These are phyloP conservation scores for Xylaria grammica DNA, from an alignment of 495 filamentous ascomycete genomes.

Conservation along the genomic window DNA sequence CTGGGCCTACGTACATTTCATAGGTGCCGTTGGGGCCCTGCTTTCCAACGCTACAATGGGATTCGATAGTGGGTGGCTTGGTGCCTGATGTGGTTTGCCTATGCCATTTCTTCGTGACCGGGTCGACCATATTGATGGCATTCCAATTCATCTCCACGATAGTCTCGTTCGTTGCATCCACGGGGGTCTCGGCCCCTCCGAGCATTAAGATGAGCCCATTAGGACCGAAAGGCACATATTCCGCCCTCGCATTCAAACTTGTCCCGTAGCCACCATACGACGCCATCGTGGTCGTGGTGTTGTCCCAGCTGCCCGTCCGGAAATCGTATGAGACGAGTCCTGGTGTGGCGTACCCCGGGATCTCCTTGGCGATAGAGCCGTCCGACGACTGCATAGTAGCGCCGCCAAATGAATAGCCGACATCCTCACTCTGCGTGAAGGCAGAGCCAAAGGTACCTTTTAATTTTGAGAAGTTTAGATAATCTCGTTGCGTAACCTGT, in stretches of 20 bases:
- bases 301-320: constrained; percentile 37
- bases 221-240: constrained; percentile 43
- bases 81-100: constrained; percentile 39
- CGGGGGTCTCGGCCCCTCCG: constrained; percentile 36
- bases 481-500: constrained; percentile 32
- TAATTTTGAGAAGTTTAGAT: constrained; percentile 29
- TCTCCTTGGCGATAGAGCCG: constrained; percentile 25
- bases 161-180: constrained; percentile 25
- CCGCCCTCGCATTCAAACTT: constrained; percentile 33
- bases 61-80: constrained; percentile 25
- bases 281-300: constrained; percentile 36
- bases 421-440: constrained; percentile 26
- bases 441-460: constrained; percentile 27
- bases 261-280: constrained; percentile 37
- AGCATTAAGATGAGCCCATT: constrained; percentile 44
- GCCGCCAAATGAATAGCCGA: constrained; percentile 40
- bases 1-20: constrained; percentile 35
- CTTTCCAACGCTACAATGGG: constrained; percentile 38
- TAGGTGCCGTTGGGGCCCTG: constrained; percentile 41
- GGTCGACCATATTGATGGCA: constrained; percentile 43
- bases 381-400: constrained; percentile 34
- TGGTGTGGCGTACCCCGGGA: constrained; percentile 31
- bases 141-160: constrained; percentile 30
- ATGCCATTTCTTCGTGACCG: constrained; percentile 39
- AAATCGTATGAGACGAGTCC: constrained; percentile 44